Base-by-base conservation (phyloP, 345 rosid genomes). In the Syzygium grande region DNA sequence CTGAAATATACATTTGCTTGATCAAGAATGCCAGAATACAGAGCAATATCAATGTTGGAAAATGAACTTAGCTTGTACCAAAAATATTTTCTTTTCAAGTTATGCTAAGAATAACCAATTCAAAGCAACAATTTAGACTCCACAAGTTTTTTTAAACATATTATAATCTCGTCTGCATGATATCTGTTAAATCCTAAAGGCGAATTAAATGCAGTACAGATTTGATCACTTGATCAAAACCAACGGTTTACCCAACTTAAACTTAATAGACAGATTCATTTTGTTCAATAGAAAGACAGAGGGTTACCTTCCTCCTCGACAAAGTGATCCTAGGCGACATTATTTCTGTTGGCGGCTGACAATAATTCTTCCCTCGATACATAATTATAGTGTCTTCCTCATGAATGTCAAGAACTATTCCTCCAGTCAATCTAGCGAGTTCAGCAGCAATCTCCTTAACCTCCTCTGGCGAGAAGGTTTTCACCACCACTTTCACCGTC, bases 321-420 rank as follows among this genome's bases (percentile, higher is more conserved):
- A 97, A 96, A 84, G 99, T 96, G 92, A 93, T 92, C 92, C 98
- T 91, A 0, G 99, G 99, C 6, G 97, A 96, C 99, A 97, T 96
- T 55, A 96, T 98, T 87, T 98, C 99, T 23, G 99, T 96, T 16
- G 99, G 99, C 25, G 99, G 98, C 84, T 96, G 99, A 23, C 92
- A 90, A 91, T 98, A 96, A 88, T 98, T 98, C 94, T 98, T 96
- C 87, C 99, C 99, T 91, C 98, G 92, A 85, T 98, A 96, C 99
- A 96, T 96, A 87, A 98, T 93, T 84, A 98, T 92, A 23, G 96
- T 94, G 92, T 95, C 89, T 88, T 94, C 97, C 87, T 98, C 96
- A 85, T 94, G 96, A 58, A 96, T 92, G 84, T 96, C 97, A 73
- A 98, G 96, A 86, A 98, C 99, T 30, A 96, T 98, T 41, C 99